Conservation (phyloP, 306 rosid genomes). For the Elaeagnus macrophylla region DNA sequence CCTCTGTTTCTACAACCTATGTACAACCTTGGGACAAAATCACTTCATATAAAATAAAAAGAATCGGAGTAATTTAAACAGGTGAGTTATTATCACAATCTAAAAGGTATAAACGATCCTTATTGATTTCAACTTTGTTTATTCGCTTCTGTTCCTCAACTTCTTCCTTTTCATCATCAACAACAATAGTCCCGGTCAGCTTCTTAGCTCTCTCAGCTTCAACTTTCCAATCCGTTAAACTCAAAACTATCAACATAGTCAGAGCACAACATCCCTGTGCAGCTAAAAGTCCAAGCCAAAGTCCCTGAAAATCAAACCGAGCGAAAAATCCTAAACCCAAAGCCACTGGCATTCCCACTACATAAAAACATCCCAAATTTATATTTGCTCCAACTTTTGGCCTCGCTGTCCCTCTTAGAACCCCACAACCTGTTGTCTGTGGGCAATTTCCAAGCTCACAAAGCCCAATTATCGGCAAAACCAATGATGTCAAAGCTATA, state of each 20-base stretch:
- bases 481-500: slow-evolving; percentile 49
- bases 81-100: slow-evolving; percentile 23
- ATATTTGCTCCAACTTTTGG: slow-evolving; percentile 3
- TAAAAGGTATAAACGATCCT: slow-evolving; percentile 18
- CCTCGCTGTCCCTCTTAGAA: not conserved
- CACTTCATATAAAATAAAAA: not conserved
- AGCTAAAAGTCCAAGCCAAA: slow-evolving; percentile 3
- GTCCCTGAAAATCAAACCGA: slow-evolving; percentile 1
- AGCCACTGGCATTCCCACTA: not conserved
- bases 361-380: slow-evolving; percentile 1
- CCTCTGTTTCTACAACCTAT: slow-evolving; percentile 25
- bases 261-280: not conserved
- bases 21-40: slow-evolving; percentile 36
- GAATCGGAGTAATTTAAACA: slow-evolving; percentile 19
- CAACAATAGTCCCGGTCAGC: not conserved
- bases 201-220: not conserved
- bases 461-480: slow-evolving; percentile 42
- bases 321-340: slow-evolving; percentile 7
- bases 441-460: slow-evolving; percentile 32
- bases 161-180: not conserved
- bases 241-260: slow-evolving; percentile 11
- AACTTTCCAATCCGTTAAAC: not conserved
- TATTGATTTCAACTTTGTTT: slow-evolving; percentile 25
- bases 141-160: too few species aligned
- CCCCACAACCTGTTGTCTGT: slow-evolving; percentile 27